phyloP scores from a whole-genome alignment of 2,329 filamentous ascomycete species.

The Cytospora paraplurivora region DNA sequence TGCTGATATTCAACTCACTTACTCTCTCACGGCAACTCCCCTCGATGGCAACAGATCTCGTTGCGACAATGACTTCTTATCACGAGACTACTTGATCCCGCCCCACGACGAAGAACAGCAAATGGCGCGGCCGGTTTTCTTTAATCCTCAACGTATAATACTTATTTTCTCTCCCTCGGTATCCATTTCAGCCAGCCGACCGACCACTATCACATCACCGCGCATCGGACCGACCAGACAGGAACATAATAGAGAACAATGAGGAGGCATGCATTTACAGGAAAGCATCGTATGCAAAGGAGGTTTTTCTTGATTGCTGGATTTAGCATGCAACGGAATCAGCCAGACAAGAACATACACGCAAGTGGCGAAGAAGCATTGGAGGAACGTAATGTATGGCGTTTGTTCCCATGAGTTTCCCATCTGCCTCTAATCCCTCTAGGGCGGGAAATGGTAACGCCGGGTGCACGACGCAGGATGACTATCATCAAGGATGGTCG shows the following conservation, averaged over 20 bases:
- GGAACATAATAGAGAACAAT: background rate
- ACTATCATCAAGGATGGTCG: background rate
- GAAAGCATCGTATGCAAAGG: background rate
- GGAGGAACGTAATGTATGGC: background rate
- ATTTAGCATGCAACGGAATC: background rate
- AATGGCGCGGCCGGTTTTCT: background rate
- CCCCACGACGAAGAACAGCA: background rate
- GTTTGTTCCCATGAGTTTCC: background rate
- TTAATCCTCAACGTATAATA: constrained; percentile 5
- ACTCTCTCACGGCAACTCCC: background rate
- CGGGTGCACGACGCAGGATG: background rate
- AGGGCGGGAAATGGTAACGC: background rate
- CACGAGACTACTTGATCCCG: constrained; percentile 1
- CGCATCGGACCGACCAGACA: background rate
- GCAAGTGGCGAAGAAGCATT: background rate
- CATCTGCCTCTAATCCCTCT: background rate
- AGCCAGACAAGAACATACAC: background rate
- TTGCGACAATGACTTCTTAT: background rate
- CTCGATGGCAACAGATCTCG: constrained; percentile 13
- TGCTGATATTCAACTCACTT: background rate
- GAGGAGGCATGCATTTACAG: background rate
- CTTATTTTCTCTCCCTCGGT: constrained; percentile 1
- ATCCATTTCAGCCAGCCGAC: constrained; percentile 6
- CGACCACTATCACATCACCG: background rate
- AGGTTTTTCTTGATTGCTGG: background rate